Evolutionary conservation across 2,329 filamentous ascomycete species (phyloP).

Genomic region (Pseudonectria buxi): DNA sequence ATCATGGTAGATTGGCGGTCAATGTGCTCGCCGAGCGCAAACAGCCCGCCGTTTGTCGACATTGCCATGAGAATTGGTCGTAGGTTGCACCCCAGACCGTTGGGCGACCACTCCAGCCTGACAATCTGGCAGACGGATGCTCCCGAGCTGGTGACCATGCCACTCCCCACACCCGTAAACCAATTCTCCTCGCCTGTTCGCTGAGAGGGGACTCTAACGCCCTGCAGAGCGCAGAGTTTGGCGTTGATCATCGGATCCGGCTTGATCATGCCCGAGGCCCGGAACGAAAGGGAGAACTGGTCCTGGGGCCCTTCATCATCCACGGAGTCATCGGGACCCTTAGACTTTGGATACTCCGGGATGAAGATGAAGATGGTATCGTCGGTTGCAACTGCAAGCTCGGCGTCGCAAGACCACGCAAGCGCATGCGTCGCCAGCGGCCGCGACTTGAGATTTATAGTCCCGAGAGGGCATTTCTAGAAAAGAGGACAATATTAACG

Average conservation of each 20-base stretch:
- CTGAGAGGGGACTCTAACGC: constrained; percentile 25
- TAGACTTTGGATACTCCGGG: constrained; percentile 34
- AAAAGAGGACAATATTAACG: constrained; percentile 1
- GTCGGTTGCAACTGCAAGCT: constrained; percentile 50
- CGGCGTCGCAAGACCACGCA: constrained; percentile 51
- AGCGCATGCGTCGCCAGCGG: constrained; percentile 37
- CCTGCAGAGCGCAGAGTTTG: constrained; percentile 35
- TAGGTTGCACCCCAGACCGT: constrained; percentile 47
- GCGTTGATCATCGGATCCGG: constrained; percentile 40
- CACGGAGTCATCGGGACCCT: constrained; percentile 20
- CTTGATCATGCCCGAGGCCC: constrained; percentile 26
- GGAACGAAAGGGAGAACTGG: constrained; percentile 29
- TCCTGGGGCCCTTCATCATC: constrained; percentile 21
- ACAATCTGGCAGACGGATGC: constrained; percentile 49
- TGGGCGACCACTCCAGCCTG: constrained; percentile 50
- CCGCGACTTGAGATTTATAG: constrained; percentile 36
- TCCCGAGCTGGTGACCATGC: constrained; percentile 41
- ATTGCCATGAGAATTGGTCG: constrained; percentile 46
- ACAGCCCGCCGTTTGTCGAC: constrained; percentile 42
- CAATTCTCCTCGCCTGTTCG: constrained; percentile 21
- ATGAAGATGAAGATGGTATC: constrained; percentile 47
- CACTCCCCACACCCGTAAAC: constrained; percentile 38
- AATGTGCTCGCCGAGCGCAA: constrained; percentile 44
- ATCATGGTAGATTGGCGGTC: constrained; percentile 22
- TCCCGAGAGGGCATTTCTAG: constrained; percentile 41